These are phyloP conservation scores for Penstemon newberryi DNA, from an alignment of 257 asterid species.

Conservation along the genomic window DNA sequence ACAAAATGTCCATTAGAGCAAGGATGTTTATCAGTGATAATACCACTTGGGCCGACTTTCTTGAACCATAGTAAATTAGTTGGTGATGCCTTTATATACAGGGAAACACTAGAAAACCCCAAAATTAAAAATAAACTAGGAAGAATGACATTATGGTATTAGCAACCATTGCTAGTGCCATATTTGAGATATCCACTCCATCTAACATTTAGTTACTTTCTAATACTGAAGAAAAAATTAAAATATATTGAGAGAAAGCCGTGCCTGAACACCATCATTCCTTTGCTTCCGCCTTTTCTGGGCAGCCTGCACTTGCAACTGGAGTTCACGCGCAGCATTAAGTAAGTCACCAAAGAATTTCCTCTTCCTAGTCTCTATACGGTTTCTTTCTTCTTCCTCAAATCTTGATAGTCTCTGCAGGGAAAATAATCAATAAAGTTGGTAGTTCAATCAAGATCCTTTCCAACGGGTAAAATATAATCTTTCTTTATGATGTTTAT, in stretches of 20 bases:
- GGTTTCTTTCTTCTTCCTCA: constrained; percentile 90
- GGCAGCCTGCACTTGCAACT: constrained; percentile 81
- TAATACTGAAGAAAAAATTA: constrained; percentile 2
- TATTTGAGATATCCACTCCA: constrained; percentile 14
- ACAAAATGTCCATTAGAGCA: background rate
- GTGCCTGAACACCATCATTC: constrained; percentile 93
- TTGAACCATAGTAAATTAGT: background rate
- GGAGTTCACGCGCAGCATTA: constrained; percentile 92
- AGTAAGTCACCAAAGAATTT: constrained; percentile 87
- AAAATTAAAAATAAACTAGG: background rate
- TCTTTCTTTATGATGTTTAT: background rate
- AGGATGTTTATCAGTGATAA: background rate
- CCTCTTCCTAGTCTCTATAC: constrained; percentile 79
- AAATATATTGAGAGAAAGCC: constrained; percentile 27
- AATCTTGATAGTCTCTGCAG: constrained; percentile 72
- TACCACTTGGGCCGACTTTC: background rate
- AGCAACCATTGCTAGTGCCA: constrained; percentile 10
- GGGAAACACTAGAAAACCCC: constrained; percentile 2
- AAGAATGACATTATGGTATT: constrained; percentile 12
- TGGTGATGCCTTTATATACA: constrained; percentile 9
- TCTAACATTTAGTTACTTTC: constrained; percentile 1
- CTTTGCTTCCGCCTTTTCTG: constrained; percentile 94
- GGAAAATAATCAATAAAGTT: constrained; percentile 24
- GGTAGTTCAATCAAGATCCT: constrained; percentile 22
- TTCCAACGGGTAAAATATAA: constrained; percentile 18